A percentile compares a stretch with the other conserved stretches of the same genome.
phyloP scores from a whole-genome alignment of 257 asterid genomes.

The Solanum chiquidenum region DNA sequence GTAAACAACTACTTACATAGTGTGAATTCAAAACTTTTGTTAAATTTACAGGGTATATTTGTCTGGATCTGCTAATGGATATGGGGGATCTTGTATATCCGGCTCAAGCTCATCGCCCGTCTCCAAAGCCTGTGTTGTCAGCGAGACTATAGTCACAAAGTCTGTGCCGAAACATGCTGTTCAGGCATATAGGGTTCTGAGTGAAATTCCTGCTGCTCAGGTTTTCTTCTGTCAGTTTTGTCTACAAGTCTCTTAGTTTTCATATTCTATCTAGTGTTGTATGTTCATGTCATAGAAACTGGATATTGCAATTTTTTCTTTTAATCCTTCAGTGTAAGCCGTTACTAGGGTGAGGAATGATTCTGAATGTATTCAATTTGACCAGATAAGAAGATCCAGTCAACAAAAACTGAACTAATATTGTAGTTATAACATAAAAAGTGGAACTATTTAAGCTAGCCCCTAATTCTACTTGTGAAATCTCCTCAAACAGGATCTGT shows the following conservation, averaged over 20 bases:
- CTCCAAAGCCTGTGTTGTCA: constrained; percentile 18
- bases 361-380: not conserved
- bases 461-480: not conserved
- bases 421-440: not conserved
- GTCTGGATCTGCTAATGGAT: constrained; percentile 23
- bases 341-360: not conserved
- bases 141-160: constrained; percentile 5
- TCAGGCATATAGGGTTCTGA: constrained; percentile 41
- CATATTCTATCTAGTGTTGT: not conserved
- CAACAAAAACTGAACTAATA: not conserved
- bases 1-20: not conserved
- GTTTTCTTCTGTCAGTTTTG: constrained; percentile 9
- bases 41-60: constrained; percentile 40
- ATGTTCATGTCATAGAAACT: not conserved
- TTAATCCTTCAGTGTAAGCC: not conserved
- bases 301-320: not conserved
- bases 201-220: constrained; percentile 45
- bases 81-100: constrained; percentile 10
- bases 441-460: not conserved
- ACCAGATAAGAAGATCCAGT: not conserved
- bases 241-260: not conserved
- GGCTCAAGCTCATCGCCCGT: constrained; percentile 1
- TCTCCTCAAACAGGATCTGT: not conserved
- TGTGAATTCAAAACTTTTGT: not conserved
- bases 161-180: constrained; percentile 38